Base-by-base conservation (phyloP, 2,329 filamentous ascomycete species). In the Neofusicoccum umdonicola region DNA sequence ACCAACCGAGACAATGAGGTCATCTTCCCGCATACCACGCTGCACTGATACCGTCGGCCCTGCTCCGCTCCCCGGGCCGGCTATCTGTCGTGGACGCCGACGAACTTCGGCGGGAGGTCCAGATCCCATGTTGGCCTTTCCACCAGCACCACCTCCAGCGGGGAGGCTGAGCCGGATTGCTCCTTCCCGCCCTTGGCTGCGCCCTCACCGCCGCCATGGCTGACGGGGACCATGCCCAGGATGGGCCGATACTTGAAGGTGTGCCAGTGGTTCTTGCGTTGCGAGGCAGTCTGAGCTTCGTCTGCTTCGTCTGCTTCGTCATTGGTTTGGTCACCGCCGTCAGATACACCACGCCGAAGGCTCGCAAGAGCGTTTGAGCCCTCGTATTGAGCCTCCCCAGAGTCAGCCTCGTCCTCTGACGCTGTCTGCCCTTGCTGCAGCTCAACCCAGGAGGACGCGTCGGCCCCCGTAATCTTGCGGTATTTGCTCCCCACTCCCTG, bases 221-320 rank as follows among this genome's bases (percentile, higher is more conserved):
- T 81, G 37, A 90, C 77, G 17, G 85, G 83, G 19, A 87, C 83
- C 50, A 90, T 84, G 4, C 93, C 95, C 67, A 99, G 82, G 70
- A 99, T 93, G n/a, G 93, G 91, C 65, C 93, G 86, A 78, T 98
- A 99, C 78, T 96, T 96, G 83, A 90, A 93, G 4, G 93, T 96
- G 74, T 89, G 87, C 92, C 93, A 98, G 80, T 82, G 85, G 41
- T 35, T 54, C 54, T 61, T 57, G 45, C 56, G 66, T 37, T 45
- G 61, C 77, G 77, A 22, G 73, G 70, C 45, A 12, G 39, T 41
- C 63, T 62, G 64, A 31, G 15, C 48, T 31, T 17, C 39, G 51
- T 56, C 44, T 62, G 54, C 51, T 35, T 66, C 50, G 62, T 66
- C 27, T 62, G 54, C 51, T 35, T 66, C 50, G 62, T 66, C 27